A percentile compares a stretch with the other conserved stretches of the same genome.
phyloP scores from a whole-genome alignment of 257 asterid genomes.

The Mentha longifolia region DNA sequence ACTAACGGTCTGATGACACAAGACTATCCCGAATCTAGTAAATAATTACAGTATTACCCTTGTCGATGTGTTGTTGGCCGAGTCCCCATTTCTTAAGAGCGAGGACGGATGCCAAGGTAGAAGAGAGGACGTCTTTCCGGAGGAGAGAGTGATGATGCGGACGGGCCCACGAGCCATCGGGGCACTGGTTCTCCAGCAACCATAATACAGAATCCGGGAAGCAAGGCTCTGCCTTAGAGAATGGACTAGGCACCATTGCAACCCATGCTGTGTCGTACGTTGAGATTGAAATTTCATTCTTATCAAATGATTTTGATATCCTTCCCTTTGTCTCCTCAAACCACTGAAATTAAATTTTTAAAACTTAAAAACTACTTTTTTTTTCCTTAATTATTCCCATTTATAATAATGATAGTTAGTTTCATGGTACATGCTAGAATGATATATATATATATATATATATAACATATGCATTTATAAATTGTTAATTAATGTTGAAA shows the following conservation, averaged over 20 bases:
- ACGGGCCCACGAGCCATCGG: constrained; percentile 88
- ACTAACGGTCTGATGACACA: no score
- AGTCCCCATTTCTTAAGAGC: constrained; percentile 83
- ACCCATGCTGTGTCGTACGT: constrained; percentile 97
- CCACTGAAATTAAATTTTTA: background rate
- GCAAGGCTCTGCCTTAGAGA: constrained; percentile 56
- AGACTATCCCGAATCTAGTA: no score
- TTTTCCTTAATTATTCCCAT: no score
- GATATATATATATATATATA: no score
- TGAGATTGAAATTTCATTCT: constrained; percentile 64
- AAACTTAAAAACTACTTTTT: no score
- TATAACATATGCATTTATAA: no score
- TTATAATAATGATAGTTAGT: no score
- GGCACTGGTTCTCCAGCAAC: constrained; percentile 71
- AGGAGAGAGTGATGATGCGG: constrained; percentile 66
- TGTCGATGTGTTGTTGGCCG: constrained; percentile 63
- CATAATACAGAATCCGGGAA: constrained; percentile 72
- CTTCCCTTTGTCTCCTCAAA: constrained; percentile 58
- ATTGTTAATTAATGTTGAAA: no score
- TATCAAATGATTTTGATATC: constrained; percentile 48
- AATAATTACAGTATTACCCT: constrained; percentile 40
- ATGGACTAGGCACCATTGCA: constrained; percentile 91
- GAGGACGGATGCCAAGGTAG: constrained; percentile 88
- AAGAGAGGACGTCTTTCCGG: constrained; percentile 70
- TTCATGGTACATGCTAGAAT: no score